Percentiles rank a stretch among this genome's conserved stretches.
Evolutionary conservation across 768 basidiomycete species (phyloP).

Genomic region (Leccinum olivaceopallidum): DNA sequence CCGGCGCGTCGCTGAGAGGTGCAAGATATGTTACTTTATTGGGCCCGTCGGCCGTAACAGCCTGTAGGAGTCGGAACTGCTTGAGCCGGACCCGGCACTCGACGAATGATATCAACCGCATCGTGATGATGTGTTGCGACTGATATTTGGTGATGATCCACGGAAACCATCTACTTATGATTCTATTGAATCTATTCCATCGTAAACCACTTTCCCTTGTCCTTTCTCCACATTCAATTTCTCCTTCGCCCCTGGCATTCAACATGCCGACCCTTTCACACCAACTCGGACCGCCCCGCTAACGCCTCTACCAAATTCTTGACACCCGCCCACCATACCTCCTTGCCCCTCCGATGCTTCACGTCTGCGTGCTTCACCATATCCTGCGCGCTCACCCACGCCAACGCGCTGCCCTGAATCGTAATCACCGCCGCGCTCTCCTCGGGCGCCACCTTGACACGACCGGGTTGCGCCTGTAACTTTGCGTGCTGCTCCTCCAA

Average conservation of each 20-base stretch:
- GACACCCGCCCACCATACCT: constrained; percentile 74
- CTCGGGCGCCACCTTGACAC: constrained; percentile 52
- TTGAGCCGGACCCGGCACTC: no score
- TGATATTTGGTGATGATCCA: no score
- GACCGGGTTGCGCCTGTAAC: constrained; percentile 51
- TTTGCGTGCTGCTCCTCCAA: constrained; percentile 76
- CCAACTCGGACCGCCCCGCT: constrained; percentile 61
- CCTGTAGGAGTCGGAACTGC: no score
- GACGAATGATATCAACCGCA: no score
- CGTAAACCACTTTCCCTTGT: background rate
- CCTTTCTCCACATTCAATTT: background rate
- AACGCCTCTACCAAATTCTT: constrained; percentile 75
- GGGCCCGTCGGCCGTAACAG: no score
- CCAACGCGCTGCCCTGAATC: constrained; percentile 77
- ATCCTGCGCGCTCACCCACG: constrained; percentile 82
- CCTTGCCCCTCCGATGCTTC: constrained; percentile 80
- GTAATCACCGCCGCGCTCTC: constrained; percentile 89
- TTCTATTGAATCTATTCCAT: background rate
- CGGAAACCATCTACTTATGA: background rate
- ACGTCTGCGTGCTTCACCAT: constrained; percentile 90
- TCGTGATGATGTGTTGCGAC: no score
- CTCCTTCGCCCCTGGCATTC: background rate
- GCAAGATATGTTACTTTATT: no score
- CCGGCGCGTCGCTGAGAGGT: no score
- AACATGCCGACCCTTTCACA: constrained; percentile 23